Percentiles rank a stretch among this genome's conserved stretches.
phyloP scores from a whole-genome alignment of 2,329 filamentous ascomycete genomes.

The Trichoderma sp. region DNA sequence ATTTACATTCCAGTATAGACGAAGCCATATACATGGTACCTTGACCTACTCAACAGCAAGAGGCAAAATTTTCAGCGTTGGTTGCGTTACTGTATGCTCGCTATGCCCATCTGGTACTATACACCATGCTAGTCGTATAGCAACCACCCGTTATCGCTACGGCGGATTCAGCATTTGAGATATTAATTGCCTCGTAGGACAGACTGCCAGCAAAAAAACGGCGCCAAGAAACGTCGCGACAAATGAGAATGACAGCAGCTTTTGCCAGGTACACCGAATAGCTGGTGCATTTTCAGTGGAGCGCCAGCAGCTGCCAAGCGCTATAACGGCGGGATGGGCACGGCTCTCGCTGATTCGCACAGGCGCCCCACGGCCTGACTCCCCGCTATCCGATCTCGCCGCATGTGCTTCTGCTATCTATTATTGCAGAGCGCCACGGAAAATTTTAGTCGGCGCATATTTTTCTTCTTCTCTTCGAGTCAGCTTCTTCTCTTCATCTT shows the following conservation, averaged over 20 bases:
- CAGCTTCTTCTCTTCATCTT: slow-evolving; percentile 14
- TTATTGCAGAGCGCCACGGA: slow-evolving; percentile 22
- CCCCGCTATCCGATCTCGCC: slow-evolving; percentile 29
- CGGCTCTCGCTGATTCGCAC: background rate
- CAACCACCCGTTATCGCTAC: background rate
- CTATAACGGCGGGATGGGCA: background rate
- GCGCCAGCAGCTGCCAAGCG: background rate
- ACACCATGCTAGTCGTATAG: background rate
- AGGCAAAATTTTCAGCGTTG: background rate
- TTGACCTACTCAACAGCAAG: background rate
- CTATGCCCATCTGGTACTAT: background rate
- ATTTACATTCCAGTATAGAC: background rate
- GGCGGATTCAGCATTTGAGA: background rate
- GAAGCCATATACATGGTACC: rapidly evolving
- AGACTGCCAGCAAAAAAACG: background rate
- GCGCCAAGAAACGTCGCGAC: background rate
- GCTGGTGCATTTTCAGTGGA: background rate
- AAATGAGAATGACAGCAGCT: slow-evolving; percentile 22
- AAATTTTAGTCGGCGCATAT: slow-evolving; percentile 22
- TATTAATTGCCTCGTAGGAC: background rate
- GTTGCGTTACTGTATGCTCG: background rate
- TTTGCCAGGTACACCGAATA: background rate
- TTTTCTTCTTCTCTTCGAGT: background rate
- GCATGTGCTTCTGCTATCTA: slow-evolving; percentile 4
- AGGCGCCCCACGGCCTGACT: slow-evolving; percentile 18